Evolutionary conservation across 805 yeast species (phyloP).

Genomic region (Zygotorulaspora chibaensis): DNA sequence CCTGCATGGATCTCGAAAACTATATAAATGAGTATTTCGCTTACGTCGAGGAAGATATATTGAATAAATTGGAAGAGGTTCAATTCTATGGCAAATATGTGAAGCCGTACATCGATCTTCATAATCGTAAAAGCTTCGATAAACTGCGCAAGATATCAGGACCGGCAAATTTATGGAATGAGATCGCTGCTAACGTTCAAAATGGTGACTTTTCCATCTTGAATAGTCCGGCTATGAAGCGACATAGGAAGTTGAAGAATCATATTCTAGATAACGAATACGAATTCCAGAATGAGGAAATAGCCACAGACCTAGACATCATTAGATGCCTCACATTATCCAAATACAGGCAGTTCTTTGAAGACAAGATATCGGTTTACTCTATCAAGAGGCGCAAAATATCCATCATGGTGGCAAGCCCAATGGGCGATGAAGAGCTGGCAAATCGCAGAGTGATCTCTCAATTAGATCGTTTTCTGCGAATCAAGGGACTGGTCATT

Average conservation of each 20-base stretch:
- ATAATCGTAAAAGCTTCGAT: slow-evolving; percentile 9
- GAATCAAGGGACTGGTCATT: slow-evolving; percentile 46
- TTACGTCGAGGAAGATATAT: slow-evolving; percentile 38
- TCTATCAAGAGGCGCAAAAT: slow-evolving; percentile 40
- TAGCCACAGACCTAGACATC: slow-evolving; percentile 30
- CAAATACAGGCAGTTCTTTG: slow-evolving; percentile 38
- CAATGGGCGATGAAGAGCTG: slow-evolving; percentile 37
- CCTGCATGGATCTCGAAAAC: slow-evolving; percentile 39
- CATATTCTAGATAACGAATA: slow-evolving; percentile 45
- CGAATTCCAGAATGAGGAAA: slow-evolving; percentile 37
- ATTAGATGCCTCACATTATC: slow-evolving; percentile 34
- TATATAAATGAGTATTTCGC: slow-evolving; percentile 47
- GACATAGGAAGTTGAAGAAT: slow-evolving; percentile 48
- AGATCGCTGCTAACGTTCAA: slow-evolving; percentile 35
- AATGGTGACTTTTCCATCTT: slow-evolving; percentile 29
- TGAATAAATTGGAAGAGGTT: slow-evolving; percentile 27
- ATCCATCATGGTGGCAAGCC: slow-evolving; percentile 41
- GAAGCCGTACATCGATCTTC: slow-evolving; percentile 36
- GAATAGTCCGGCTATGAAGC: slow-evolving; percentile 29
- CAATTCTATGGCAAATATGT: slow-evolving; percentile 38
- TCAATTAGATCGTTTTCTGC: slow-evolving; percentile 43
- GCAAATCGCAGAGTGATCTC: slow-evolving; percentile 35
- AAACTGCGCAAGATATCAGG: slow-evolving; percentile 25
- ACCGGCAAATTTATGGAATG: slow-evolving; percentile 36
- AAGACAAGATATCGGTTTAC: slow-evolving; percentile 33